Conservation (phyloP, 2,329 filamentous ascomycete genomes). For the Nannizziopsis barbatae region DNA sequence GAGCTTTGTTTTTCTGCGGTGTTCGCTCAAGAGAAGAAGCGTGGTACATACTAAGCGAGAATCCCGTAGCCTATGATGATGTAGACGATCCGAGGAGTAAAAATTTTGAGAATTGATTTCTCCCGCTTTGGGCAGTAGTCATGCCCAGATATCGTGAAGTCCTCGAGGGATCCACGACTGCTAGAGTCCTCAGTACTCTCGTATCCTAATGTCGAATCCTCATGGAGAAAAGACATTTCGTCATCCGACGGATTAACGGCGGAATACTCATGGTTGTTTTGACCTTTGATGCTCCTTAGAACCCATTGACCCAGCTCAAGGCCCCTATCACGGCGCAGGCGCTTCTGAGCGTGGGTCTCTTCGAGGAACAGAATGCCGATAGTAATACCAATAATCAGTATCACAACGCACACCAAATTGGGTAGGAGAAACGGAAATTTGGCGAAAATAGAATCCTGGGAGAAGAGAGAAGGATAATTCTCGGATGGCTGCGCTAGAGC, state of each 20-base stretch:
- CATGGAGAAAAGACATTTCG: slow-evolving; percentile 37
- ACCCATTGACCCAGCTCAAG: slow-evolving; percentile 66
- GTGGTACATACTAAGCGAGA: slow-evolving; percentile 70
- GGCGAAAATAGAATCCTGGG: slow-evolving; percentile 66
- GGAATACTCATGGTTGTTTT: neutral
- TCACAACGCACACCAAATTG: slow-evolving; percentile 76
- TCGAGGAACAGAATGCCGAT: slow-evolving; percentile 80
- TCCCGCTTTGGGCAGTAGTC: slow-evolving; percentile 26
- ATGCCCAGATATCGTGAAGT: slow-evolving; percentile 15
- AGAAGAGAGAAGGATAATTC: slow-evolving; percentile 66
- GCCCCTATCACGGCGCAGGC: slow-evolving; percentile 62
- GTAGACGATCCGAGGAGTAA: slow-evolving; percentile 73
- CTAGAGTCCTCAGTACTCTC: slow-evolving; percentile 47
- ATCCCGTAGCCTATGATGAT: slow-evolving; percentile 87
- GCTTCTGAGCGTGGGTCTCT: slow-evolving; percentile 82
- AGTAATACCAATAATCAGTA: slow-evolving; percentile 63
- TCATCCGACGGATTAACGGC: slow-evolving; percentile 10
- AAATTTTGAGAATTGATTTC: slow-evolving; percentile 47
- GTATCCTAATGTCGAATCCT: slow-evolving; percentile 56
- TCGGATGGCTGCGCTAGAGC: slow-evolving; percentile 76
- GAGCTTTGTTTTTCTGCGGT: slow-evolving; percentile 17
- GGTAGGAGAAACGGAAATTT: slow-evolving; percentile 80
- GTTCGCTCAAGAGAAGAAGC: slow-evolving; percentile 50
- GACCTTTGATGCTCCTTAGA: slow-evolving; percentile 20
- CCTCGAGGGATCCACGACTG: slow-evolving; percentile 25